Evolutionary conservation across 2,329 filamentous ascomycete genomes (phyloP), one percentile per base, ranked within the genome.

Genomic region (Delphinella strobiligena): DNA sequence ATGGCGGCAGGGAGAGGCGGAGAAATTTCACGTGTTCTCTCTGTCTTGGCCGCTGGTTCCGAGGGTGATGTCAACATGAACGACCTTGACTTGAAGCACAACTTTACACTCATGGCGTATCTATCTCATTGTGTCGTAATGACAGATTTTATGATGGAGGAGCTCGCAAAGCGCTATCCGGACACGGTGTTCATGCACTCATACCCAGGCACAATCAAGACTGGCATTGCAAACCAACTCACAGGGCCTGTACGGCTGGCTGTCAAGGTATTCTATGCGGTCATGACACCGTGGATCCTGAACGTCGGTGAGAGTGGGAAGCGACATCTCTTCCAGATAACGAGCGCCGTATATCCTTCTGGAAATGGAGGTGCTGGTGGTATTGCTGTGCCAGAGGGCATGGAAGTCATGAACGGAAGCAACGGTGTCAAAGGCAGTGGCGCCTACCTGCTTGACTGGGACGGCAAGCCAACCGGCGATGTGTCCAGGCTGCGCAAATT

Each of bases 11-110:
- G 61, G 0, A 45, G 57, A 4, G 47, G 46, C 3, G 42, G 48
- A 34, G 51, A 59, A 34, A 61, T 75, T 17, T 63, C 68, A 0
- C 69, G 74, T 7, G 69, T 76, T 7, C 63, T 78, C 17, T 68
- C 59, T n/a, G 64, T 78, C n/a, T 56, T 72, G 1, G 67, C 64
- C 0, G 71, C 61, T 4, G 67, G 69, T n/a, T 61, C 63, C 11
- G 74, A 78, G 57, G 66, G 67, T 3, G 42, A 56, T 2, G 54
- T 78, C n/a, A 55, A 63, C 43, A 42, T 61, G 1, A 51, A 65
- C 30, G 67, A 75, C 45, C 60, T 70, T 17, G 63, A 66, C 54
- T 36, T 64, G 51, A 37, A 56, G 55, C 39, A 57, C 60, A 49
- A 60, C 51, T 44, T 53, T 59, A 47, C 51, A 42, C n/a, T 64